A percentile compares a stretch with the other conserved stretches of the same genome.
Conservation (phyloP, 768 basidiomycete genomes). For the Galerina marginata region DNA sequence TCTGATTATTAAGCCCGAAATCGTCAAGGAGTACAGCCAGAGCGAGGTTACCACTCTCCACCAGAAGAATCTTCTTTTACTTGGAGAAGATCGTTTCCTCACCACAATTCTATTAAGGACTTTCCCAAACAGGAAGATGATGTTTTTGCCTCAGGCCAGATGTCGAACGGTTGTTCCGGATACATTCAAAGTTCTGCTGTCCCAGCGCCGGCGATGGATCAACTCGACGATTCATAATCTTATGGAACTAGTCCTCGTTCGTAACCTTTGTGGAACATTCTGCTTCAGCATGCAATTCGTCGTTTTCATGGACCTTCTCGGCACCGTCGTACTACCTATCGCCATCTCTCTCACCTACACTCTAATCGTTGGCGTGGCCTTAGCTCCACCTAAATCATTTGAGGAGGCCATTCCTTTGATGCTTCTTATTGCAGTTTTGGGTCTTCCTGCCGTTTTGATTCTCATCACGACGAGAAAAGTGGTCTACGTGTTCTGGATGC, state of each 20-base stretch:
- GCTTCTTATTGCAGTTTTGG: conserved; percentile 88
- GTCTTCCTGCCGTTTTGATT: conserved; percentile 91
- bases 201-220: conserved; percentile 98
- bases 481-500: conserved; percentile 98
- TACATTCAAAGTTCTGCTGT: conserved; percentile 90
- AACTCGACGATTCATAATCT: conserved; percentile 99
- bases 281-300: conserved; percentile 99
- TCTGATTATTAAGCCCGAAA: conserved; percentile 94
- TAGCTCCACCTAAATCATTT: conserved; percentile 84
- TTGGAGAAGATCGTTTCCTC: conserved; percentile 98
- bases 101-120: conserved; percentile 96
- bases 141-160: conserved; percentile 95
- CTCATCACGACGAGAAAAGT: conserved; percentile 93
- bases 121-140: conserved; percentile 99
- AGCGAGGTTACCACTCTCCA: conserved; percentile 92
- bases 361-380: conserved; percentile 80
- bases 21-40: conserved; percentile 97
- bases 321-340: conserved; percentile 91
- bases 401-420: conserved; percentile 93
- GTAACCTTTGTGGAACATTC: conserved; percentile 97
- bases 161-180: conserved; percentile 97
- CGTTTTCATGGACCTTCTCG: conserved; percentile 95
- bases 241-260: conserved; percentile 97
- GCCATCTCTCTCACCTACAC: conserved; percentile 91
- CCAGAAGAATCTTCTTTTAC: conserved; percentile 94